These are phyloP conservation scores for Auriscalpium orientale DNA, from an alignment of 768 basidiomycete genomes.

Conservation along the genomic window DNA sequence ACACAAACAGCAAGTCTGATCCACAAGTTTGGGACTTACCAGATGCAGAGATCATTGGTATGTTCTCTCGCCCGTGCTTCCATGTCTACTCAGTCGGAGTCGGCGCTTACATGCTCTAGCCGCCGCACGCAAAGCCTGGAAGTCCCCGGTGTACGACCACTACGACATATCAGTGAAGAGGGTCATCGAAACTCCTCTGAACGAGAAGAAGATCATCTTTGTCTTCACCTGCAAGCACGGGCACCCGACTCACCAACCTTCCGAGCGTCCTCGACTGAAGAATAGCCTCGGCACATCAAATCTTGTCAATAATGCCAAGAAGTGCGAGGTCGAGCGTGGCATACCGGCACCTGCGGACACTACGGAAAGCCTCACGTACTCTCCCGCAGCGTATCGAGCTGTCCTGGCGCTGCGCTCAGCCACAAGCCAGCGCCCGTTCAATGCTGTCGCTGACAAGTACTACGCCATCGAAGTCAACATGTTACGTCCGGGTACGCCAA, in stretches of 20 bases:
- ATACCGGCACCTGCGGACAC: not conserved
- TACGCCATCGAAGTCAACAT: slow-evolving; percentile 23
- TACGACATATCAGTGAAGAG: not conserved
- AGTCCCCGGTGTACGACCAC: not conserved
- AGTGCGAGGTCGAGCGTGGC: not conserved
- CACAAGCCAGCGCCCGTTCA: slow-evolving; percentile 18
- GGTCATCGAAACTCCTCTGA: no score
- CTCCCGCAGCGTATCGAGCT: not conserved
- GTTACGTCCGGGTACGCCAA: slow-evolving; percentile 20
- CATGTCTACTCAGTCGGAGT: not conserved
- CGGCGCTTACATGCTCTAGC: not conserved
- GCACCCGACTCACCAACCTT: not conserved
- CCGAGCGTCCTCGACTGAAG: not conserved
- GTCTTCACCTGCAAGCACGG: not conserved
- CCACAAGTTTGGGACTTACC: not conserved
- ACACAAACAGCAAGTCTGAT: not conserved
- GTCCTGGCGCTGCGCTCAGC: slow-evolving; percentile 23
- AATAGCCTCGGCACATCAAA: not conserved
- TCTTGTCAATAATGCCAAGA: not conserved
- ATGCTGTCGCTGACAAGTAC: slow-evolving; percentile 17
- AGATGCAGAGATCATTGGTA: not conserved
- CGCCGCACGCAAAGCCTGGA: not conserved
- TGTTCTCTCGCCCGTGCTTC: not conserved
- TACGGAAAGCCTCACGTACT: not conserved
- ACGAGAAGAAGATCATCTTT: not conserved